These are phyloP conservation scores for Arthroderma sp. DNA, from an alignment of 2,329 filamentous ascomycete genomes.

Conservation along the genomic window DNA sequence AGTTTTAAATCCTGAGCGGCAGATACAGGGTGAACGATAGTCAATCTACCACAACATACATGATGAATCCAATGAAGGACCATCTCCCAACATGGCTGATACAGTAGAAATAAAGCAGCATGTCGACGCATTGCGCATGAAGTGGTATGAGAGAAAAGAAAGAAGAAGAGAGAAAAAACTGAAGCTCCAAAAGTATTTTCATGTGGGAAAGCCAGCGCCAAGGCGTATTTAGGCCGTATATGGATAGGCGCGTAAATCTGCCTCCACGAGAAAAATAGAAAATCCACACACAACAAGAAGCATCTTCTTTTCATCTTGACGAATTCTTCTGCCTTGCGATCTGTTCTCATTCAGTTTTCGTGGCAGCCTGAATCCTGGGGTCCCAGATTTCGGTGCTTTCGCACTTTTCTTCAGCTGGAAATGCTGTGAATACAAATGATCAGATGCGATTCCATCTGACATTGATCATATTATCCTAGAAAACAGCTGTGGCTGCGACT, in stretches of 20 bases:
- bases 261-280: neutral
- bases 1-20: constrained; percentile 60
- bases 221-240: neutral
- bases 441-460: neutral
- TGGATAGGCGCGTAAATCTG: neutral
- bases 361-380: neutral
- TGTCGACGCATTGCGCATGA: constrained; percentile 28
- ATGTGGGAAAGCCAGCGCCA: neutral
- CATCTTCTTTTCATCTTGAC: neutral
- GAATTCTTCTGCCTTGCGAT: neutral
- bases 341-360: neutral
- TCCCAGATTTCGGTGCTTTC: neutral
- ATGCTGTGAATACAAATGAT: neutral
- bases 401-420: neutral
- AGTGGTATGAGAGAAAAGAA: constrained; percentile 24
- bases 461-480: neutral
- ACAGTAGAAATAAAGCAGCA: constrained; percentile 20
- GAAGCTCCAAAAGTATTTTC: too few relatives aligned
- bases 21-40: constrained; percentile 61
- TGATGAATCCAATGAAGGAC: constrained; percentile 43
- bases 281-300: constrained; percentile 1
- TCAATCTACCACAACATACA: constrained; percentile 50
- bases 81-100: constrained; percentile 22
- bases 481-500: neutral
- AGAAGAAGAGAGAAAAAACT: constrained; percentile 2